Evolutionary conservation across 148 eudicot species (phyloP), one percentile per base, ranked within the genome.

Genomic region (Bassia scoparia): DNA sequence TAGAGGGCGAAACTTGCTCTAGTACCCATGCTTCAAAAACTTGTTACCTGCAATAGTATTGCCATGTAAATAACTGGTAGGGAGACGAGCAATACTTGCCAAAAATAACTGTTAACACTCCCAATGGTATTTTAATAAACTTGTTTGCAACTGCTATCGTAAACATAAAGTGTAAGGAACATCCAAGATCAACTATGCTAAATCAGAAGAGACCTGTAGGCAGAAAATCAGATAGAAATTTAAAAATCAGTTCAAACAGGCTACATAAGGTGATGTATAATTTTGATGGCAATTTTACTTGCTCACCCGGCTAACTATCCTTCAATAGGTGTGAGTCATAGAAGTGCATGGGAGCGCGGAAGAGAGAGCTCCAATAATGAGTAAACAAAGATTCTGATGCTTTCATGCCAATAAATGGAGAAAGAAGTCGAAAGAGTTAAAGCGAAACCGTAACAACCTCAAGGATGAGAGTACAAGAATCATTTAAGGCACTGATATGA

Each of bases 281-380:
- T 8, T 11, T 41, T 74, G 2, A n/a, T 58, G 34, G 67, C 15
- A 64, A 18, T 4, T 23, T 58, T 16, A n/a, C 61, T 77, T n/a
- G n/a, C 79, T 82, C 76, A 89, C 98, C 87, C 96, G 79, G 76
- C 93, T 91, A 59, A 95, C 73, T 71, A 95, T 92, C 74, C 98
- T 84, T 77, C 98, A 81, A 95, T 81, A 54, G 97, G 98, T 1
- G 98, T 35, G 98, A 91, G 60, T 95, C 98, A 70, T 91, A 95
- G 81, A 95, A 95, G n/a, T 93, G 81, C 90, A 89, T 91, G 30
- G 98, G 98, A 6, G 97, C 98, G 29, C 89, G 87, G 52, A 95
- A 89, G 30, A 95, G 91, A 50, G 97, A 91, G 31, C 74, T 80
- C 76, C 89, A 55, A 41, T 91, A 79, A 79, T 86, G 87, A n/a